Base-by-base conservation (phyloP, 495 filamentous ascomycete species). In the Penicillium argentinense region DNA sequence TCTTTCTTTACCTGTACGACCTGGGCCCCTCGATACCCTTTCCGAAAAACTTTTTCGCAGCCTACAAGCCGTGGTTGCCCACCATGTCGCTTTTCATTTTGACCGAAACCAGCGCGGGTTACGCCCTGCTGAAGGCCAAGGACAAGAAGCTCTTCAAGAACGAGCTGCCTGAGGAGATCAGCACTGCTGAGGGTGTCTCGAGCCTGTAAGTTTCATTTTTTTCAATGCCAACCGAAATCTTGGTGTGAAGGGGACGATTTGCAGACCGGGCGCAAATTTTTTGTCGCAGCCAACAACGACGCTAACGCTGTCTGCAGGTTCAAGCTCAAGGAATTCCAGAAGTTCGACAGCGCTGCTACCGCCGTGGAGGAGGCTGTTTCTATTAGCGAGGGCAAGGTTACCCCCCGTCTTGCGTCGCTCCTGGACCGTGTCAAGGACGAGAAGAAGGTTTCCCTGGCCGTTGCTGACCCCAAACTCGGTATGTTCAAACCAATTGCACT, bases 91-190 rank as follows among this genome's bases (percentile, higher is more conserved):
- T 88, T 56, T 86, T 89, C 66, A 85, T 89, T 68, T 81, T 95
- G 46, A 86, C 86, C 46, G 93, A 98, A 73, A 98, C 93, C 60
- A 87, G 85, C 69, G 95, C 92, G 55, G 93, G 95, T 54, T 97
- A 96, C 78, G 95, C 91, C 64, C 81, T 98, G 60, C 88, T 97
- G 75, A 97, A 99, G 75, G 88, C 95, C 21, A 88, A 87, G 68
- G 91, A 96, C 83, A 96, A 96, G 80, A 97, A 96, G 79, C 79
- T 97, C 30, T 78, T 99, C 42, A 91, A 96, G 73, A 82, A 83
- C 53, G 86, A 90, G 60, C 62, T 95, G 51, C 72, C 77, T 21
- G 77, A 81, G 30, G 85, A 95, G 62, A 79, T 86, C 33, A 78
- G 81, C 23, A 88, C 86, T 29, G 83, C 89, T 21, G 90, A 97